Conservation (phyloP, 768 basidiomycete species). For the Boletus pseudopeckii region DNA sequence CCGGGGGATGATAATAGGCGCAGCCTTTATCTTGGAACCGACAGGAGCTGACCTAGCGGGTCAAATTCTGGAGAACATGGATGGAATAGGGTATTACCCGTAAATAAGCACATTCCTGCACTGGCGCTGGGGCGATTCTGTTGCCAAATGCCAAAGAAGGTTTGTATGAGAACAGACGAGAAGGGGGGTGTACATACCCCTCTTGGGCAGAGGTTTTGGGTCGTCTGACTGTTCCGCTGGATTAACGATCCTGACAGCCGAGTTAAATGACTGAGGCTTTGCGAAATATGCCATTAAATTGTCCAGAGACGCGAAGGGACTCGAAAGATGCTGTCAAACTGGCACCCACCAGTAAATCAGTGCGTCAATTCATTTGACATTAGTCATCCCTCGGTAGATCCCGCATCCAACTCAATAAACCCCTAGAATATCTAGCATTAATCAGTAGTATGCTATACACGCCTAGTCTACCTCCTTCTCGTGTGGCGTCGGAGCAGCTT, state of each 20-base stretch:
- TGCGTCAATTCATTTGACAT: constrained; percentile 8
- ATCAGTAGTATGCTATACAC: neutral
- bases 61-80: neutral
- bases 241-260: constrained; percentile 70
- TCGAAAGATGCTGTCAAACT: neutral
- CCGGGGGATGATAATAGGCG: constrained; percentile 76
- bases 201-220: constrained; percentile 44
- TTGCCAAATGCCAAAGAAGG: neutral
- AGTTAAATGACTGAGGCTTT: constrained; percentile 52
- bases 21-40: constrained; percentile 87
- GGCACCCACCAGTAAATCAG: neutral
- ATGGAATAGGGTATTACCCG: constrained; percentile 51
- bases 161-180: constrained; percentile 3
- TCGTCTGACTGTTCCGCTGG: constrained; percentile 46
- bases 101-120: constrained; percentile 92
- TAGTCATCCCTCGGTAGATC: constrained; percentile 21
- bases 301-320: neutral
- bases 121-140: constrained; percentile 72
- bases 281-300: constrained; percentile 65
- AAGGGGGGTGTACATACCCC: constrained; percentile 44
- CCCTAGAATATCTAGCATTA: neutral
- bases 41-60: constrained; percentile 55
- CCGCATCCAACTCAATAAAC: neutral
- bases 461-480: constrained; percentile 8
- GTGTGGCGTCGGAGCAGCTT: constrained; percentile 5